A percentile compares a stretch with the other conserved stretches of the same genome.
These are phyloP conservation scores for Cyamopsis tetragonoloba DNA, from an alignment of 306 rosid genomes.

Conservation along the genomic window DNA sequence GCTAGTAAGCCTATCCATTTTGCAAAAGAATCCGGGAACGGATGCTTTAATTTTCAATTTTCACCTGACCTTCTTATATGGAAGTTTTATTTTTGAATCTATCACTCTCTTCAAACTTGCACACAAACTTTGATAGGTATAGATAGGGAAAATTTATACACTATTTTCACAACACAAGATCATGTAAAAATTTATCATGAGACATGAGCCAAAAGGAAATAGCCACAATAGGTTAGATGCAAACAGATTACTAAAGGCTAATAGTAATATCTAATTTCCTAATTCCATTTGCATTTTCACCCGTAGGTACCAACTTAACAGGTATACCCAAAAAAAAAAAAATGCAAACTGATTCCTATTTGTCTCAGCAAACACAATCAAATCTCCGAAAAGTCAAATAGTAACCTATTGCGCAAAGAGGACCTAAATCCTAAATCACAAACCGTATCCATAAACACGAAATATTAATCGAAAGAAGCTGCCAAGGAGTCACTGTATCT, in stretches of 20 bases:
- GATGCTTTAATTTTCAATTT: no score
- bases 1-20: background rate
- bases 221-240: background rate
- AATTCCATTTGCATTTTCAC: background rate
- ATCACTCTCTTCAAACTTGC: no score
- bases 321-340: background rate
- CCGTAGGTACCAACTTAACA: background rate
- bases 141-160: no score
- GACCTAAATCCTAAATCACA: background rate
- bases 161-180: no score
- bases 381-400: background rate
- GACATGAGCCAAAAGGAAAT: background rate
- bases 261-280: no score
- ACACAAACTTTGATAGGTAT: no score
- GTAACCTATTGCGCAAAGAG: background rate
- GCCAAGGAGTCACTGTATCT: background rate
- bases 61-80: no score
- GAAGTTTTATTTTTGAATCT: no score
- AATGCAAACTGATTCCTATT: background rate
- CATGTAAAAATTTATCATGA: no score
- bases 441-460: background rate
- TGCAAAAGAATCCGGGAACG: conserved; percentile 1
- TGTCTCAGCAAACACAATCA: background rate
- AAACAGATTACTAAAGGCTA: background rate
- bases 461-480: background rate